Evolutionary conservation across 139 green algal species (phyloP).

Genomic region (Picochlorum sp.): DNA sequence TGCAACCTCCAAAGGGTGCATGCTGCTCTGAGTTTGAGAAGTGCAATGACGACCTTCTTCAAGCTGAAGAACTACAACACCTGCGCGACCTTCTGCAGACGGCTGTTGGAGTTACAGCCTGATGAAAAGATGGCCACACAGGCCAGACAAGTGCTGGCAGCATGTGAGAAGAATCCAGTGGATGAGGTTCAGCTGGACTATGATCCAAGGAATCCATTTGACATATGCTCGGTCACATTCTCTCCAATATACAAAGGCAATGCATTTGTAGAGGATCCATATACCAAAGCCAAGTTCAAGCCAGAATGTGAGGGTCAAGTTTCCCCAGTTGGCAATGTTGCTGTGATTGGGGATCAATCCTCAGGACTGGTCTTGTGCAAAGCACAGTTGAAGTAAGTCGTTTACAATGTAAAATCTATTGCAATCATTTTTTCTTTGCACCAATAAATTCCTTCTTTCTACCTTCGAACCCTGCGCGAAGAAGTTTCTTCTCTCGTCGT

Average conservation of each 20-base stretch:
- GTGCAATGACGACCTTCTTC: conserved; percentile 91
- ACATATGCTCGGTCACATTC: conserved; percentile 88
- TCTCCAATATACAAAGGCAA: conserved; percentile 88
- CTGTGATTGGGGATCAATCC: conserved; percentile 74
- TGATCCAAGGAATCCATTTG: conserved; percentile 97
- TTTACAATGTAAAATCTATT: neutral
- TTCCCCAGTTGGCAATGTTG: conserved; percentile 76
- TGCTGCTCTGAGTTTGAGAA: conserved; percentile 71
- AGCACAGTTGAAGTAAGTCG: conserved; percentile 13
- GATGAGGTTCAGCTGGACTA: conserved; percentile 88
- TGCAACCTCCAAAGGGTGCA: conserved; percentile 83
- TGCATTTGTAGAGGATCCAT: conserved; percentile 66
- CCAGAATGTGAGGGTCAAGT: conserved; percentile 75
- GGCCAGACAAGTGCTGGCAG: conserved; percentile 81
- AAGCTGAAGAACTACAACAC: conserved; percentile 92
- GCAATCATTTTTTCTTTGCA: neutral
- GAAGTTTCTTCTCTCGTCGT: conserved; percentile 78
- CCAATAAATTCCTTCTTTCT: conserved; percentile 57
- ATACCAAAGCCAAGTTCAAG: conserved; percentile 81
- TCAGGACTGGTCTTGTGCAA: conserved; percentile 62
- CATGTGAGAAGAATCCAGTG: conserved; percentile 82
- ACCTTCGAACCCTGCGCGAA: conserved; percentile 81
- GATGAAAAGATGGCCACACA: conserved; percentile 67
- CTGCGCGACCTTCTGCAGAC: conserved; percentile 79
- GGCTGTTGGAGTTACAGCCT: conserved; percentile 92